Evolutionary conservation across 306 rosid species (phyloP).

Genomic region (Albizia julibrissin): DNA sequence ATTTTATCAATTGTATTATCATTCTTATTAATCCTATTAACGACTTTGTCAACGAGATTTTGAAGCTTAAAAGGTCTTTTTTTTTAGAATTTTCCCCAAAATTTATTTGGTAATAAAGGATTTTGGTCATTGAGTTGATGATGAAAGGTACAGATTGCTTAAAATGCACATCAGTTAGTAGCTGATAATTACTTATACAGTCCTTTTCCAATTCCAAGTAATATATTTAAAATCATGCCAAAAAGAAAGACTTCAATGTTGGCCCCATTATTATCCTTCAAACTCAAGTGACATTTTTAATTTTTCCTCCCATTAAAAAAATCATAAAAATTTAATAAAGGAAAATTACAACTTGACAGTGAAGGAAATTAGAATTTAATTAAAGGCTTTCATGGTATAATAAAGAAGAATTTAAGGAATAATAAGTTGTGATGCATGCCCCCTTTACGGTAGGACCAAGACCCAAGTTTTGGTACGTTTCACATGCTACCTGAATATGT

Average conservation of each 20-base stretch:
- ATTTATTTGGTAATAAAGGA: constrained; percentile 35
- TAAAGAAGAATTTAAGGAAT: constrained; percentile 21
- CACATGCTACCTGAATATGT: constrained; percentile 45
- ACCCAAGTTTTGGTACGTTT: constrained; percentile 41
- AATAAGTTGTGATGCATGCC: constrained; percentile 26
- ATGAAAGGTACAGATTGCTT: constrained; percentile 57
- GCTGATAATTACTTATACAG: constrained; percentile 34
- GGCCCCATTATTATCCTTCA: constrained; percentile 49
- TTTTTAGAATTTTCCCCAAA: too few species aligned
- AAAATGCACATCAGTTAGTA: constrained; percentile 36
- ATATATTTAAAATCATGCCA: constrained; percentile 37
- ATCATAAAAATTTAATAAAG: background rate
- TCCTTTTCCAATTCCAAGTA: constrained; percentile 23
- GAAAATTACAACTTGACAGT: constrained; percentile 19
- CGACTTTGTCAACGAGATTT: too few species aligned
- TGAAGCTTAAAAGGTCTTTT: too few species aligned
- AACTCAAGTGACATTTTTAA: constrained; percentile 36
- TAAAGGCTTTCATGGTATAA: constrained; percentile 18
- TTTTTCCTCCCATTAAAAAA: background rate
- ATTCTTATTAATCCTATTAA: too few species aligned
- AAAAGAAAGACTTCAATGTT: constrained; percentile 34
- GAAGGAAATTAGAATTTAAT: constrained; percentile 35
- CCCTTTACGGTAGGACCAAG: constrained; percentile 35
- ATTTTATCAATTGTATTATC: too few species aligned
- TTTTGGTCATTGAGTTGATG: constrained; percentile 43